Evolutionary conservation across 768 basidiomycete species (phyloP).

Genomic region (Naganishia vaughanmartiniae): DNA sequence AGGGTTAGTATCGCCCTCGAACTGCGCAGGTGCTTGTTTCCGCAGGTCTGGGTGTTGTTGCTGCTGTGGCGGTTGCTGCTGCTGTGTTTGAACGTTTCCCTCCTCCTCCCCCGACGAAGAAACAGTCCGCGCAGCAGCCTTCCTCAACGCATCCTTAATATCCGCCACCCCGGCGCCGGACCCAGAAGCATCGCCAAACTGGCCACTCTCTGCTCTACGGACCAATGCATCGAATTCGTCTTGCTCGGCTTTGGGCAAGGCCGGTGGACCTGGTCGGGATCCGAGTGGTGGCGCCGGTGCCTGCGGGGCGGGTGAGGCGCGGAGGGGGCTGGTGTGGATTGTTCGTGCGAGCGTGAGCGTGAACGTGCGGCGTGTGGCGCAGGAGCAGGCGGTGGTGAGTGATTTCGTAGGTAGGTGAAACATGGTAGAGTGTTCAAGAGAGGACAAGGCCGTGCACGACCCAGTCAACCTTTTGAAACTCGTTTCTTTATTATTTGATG

Average conservation of each 20-base stretch:
- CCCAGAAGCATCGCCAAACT: not conserved
- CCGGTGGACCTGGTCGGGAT: constrained; percentile 43
- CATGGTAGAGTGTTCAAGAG: too few relatives aligned
- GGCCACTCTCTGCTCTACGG: constrained; percentile 37
- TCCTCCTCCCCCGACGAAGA: too few relatives aligned
- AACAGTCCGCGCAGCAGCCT: constrained; percentile 4
- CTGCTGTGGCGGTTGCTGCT: constrained; percentile 17
- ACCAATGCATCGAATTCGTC: constrained; percentile 48
- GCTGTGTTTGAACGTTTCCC: not conserved
- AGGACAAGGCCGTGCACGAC: too few relatives aligned
- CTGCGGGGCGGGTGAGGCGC: not conserved
- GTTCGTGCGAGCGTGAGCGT: not conserved
- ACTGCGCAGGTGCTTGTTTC: constrained; percentile 42
- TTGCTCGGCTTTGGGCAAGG: constrained; percentile 44
- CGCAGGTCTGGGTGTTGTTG: constrained; percentile 44
- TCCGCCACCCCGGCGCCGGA: constrained; percentile 33
- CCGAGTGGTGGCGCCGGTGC: constrained; percentile 31
- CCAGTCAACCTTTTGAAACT: too few relatives aligned
- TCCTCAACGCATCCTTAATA: constrained; percentile 31
- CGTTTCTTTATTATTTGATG: too few relatives aligned
- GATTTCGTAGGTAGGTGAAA: not conserved
- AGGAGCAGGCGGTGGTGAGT: not conserved
- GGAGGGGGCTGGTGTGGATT: not conserved
- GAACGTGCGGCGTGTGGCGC: not conserved
- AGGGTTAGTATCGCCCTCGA: constrained; percentile 49